Evolutionary conservation across 2,329 filamentous ascomycete genomes (phyloP), one percentile per base, ranked within the genome.

Genomic region (Cercospora canescens): DNA sequence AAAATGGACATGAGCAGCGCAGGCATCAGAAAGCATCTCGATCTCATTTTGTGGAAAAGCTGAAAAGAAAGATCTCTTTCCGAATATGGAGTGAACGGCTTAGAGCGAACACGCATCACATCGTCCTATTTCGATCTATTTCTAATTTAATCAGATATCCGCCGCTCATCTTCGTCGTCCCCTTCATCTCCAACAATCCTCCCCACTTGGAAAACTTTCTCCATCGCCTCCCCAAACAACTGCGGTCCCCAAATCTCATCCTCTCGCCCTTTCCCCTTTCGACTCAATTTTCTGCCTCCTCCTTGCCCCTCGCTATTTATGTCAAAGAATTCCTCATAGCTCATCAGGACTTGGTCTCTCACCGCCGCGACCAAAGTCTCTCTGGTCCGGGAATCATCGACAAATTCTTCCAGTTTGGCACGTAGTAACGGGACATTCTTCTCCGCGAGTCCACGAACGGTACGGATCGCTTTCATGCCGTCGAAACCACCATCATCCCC

Each of bases 301-400:
- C 74, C 74, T 62, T 79, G 72, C 21, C 74, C 74, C 60, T 79
- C 82, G 8, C 80, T 78, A 68, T 83, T 83, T 26, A 79, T 80
- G 32, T 89, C 86, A 67, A 87, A 88, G 78, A 89, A 90, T 6
- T 85, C 83, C 73, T 90, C 88, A 71, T 91, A 91, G 9, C 82
- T 82, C 73, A 86, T 83, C 16, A 88, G 82, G 14, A 89, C 86
- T 68, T 85, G 84, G 72, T 89, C 88, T 75, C 89, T 84, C 26
- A 90, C 87, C 2, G 88, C 88, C 14, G 85, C 86, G 4, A 90
- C 86, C 8, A 91, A 81, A 32, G 88, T 90, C 75, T 90, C 88
- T 64, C 85, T 83, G 64, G 88, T 90, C 28, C 88, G 81, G n/a
- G 79, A 77, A 73, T 90, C 88, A 24, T 87, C 84, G n/a, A 91